Evolutionary conservation across 2,329 filamentous ascomycete species (phyloP), one percentile per base, ranked within the genome.

Genomic region (Chrysosphaeria jannelii): DNA sequence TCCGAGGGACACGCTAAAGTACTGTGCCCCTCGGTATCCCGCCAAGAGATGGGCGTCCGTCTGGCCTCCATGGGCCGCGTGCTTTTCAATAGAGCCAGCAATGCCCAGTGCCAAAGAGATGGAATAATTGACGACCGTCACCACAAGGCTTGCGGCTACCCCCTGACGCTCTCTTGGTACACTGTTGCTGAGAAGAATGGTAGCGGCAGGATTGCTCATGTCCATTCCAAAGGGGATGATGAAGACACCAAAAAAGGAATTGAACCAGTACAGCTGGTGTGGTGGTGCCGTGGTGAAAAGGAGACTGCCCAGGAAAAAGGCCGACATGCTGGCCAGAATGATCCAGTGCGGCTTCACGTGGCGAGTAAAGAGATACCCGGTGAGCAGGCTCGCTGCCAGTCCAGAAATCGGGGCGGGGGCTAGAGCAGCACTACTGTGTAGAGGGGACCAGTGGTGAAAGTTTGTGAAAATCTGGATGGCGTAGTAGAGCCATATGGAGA

Each of bases 51-150:
- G 33, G 16, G 34, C 25, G 1, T 33, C 31, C 4, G 27, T 26
- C 7, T n/a, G 16, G 7, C 7, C 16, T 7, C 16, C 16, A n/a
- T n/a, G n/a, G 20, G 35, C 34, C 0, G 47, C 35, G 5, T 45
- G 40, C 0, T 42, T 39, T 34, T 70, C 61, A 3, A 69, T 52
- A 0, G 61, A 69, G 0, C 62, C 64, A 0, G 64, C 64, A 21
- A 74, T 52, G 0, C 65, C 67, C 0, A 74, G 45, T 0, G 59
- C 62, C 3, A 71, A 39, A 2, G 58, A 60, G 16, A 72, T 69
- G 27, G 53, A 55, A 35, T 71, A 74, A 38, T 74, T 70, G 29
- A 71, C 56, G 8, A 66, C 47, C 0, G 63, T 69, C 27, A 53
- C 61, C 15, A 69, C 57, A 5, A 71, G 36, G 10, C 50, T 57